Percentiles rank a stretch among this genome's conserved stretches.
phyloP scores from a whole-genome alignment of 78 protist species.

The Polysphondylium violaceum region DNA sequence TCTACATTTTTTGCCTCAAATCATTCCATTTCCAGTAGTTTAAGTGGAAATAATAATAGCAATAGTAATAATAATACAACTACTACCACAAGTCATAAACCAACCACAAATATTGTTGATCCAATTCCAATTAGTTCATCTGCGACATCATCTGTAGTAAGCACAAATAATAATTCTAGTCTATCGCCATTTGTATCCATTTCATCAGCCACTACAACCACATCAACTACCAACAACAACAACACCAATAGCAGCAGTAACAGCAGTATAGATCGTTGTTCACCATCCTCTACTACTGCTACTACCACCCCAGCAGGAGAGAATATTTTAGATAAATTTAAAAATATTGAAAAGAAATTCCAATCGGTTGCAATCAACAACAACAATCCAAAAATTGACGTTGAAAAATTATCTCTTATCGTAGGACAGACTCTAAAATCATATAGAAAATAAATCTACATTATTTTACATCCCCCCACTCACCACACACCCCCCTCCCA shows the following conservation, averaged over 20 bases:
- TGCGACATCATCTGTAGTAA: not conserved
- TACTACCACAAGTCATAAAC: not conserved
- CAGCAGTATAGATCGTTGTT: not conserved
- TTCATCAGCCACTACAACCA: constrained; percentile 10
- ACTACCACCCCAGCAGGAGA: not conserved
- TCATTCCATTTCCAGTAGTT: not conserved
- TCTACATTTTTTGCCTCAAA: constrained; percentile 28
- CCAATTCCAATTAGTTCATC: constrained; percentile 12
- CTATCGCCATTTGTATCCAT: constrained; percentile 30
- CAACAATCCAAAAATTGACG: not conserved
- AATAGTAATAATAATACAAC: not conserved
- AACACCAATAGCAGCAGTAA: no score
- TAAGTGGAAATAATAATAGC: constrained; percentile 7
- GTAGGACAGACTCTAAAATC: no score
- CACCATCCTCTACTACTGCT: constrained; percentile 13
- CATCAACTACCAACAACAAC: not conserved
- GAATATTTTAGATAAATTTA: constrained; percentile 30
- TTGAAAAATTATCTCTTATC: no score
- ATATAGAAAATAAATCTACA: no score
- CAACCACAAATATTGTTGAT: not conserved
- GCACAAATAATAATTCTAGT: not conserved
- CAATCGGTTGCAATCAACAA: not conserved
- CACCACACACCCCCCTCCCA: no score
- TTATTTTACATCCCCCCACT: no score
- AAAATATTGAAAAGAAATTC: constrained; percentile 12